Conservation (phyloP, 2,329 filamentous ascomycete species). For the Amesomyces nigricolor region DNA sequence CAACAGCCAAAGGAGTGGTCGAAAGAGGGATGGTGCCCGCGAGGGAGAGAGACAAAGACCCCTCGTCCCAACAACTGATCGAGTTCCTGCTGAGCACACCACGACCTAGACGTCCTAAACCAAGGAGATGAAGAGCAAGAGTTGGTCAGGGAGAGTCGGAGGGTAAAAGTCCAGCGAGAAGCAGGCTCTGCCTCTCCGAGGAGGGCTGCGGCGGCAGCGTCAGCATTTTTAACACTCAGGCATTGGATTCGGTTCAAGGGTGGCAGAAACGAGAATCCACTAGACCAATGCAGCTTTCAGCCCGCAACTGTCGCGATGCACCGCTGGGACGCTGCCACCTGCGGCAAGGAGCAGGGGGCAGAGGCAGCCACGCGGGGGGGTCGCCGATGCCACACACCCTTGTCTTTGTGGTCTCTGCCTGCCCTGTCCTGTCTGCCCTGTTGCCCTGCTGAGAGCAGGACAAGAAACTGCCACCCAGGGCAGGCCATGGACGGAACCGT, state of each 20-base stretch:
- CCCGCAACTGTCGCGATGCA: neutral
- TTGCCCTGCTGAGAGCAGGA: neutral
- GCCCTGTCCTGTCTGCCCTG: neutral
- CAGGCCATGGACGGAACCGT: no score
- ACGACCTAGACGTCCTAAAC: no score
- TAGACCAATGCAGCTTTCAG: constrained; percentile 17
- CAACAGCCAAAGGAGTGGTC: neutral
- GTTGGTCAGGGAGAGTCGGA: neutral
- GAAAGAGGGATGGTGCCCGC: no score
- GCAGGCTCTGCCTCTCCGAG: neutral
- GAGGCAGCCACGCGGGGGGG: constrained; percentile 16
- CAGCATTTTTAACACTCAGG: constrained; percentile 6
- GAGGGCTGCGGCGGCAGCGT: neutral
- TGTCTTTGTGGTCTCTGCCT: neutral
- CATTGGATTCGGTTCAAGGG: neutral
- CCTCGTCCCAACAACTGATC: no score
- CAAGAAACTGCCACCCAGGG: neutral
- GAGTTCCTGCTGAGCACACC: no score
- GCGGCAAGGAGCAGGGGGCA: constrained; percentile 4
- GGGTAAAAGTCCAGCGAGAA: constrained; percentile 1
- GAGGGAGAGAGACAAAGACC: no score
- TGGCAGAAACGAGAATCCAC: constrained; percentile 5
- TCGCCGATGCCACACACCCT: constrained; percentile 1
- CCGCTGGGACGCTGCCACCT: constrained; percentile 5
- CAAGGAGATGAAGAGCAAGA: neutral